These are phyloP conservation scores for Heimioporus sp. DNA, from an alignment of 768 basidiomycete species.

Conservation along the genomic window DNA sequence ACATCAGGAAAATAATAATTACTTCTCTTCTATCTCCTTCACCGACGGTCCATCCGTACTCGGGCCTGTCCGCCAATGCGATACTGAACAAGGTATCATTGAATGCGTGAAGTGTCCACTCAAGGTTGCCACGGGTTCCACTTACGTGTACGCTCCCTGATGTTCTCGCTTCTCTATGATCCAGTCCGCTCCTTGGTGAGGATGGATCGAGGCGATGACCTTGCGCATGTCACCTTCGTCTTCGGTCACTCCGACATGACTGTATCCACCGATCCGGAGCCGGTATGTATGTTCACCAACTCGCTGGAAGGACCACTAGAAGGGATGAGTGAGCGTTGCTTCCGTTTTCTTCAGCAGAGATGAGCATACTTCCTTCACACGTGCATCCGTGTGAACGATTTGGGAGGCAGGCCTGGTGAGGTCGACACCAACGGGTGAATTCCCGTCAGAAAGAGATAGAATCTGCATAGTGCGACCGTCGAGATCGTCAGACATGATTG, in stretches of 20 bases:
- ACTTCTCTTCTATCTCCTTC: neutral
- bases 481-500: neutral
- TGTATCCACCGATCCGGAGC: neutral
- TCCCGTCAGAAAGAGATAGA: neutral
- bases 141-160: neutral
- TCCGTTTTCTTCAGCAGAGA: neutral
- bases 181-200: neutral
- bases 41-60: neutral
- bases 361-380: neutral
- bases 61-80: neutral
- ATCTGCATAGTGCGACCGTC: neutral
- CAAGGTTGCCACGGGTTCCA: neutral
- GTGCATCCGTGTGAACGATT: neutral
- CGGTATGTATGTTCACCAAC: neutral
- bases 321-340: neutral
- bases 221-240: neutral
- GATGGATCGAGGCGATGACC: neutral
- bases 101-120: no score
- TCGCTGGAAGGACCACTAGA: neutral
- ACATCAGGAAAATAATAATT: neutral
- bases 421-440: neutral
- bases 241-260: neutral
- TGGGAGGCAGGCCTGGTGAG: neutral
- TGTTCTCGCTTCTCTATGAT: fast-evolving
- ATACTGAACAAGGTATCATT: neutral